These are phyloP conservation scores for Lactifluus echinatus DNA, from an alignment of 768 basidiomycete species.

Conservation along the genomic window DNA sequence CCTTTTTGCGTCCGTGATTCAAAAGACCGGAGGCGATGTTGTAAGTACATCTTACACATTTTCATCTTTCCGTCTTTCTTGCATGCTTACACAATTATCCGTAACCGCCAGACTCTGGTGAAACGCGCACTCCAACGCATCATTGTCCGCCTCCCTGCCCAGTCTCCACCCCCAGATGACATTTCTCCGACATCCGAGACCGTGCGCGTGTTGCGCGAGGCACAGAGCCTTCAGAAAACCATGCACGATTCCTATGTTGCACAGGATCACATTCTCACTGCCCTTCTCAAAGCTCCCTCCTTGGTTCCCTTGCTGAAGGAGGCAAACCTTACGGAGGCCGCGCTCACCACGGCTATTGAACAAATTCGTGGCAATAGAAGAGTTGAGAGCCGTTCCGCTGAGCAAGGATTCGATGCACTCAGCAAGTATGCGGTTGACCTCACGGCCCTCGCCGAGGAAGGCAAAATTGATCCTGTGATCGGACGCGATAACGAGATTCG, in stretches of 20 bases:
- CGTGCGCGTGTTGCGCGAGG: conserved; percentile 62
- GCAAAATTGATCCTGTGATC: conserved; percentile 93
- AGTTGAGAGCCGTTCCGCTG: conserved; percentile 78
- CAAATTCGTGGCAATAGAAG: conserved; percentile 77
- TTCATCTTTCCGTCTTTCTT: neutral
- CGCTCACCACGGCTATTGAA: conserved; percentile 67
- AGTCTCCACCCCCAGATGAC: conserved; percentile 82
- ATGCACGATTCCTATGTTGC: conserved; percentile 91
- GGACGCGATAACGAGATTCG: conserved; percentile 91
- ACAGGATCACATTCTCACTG: conserved; percentile 85
- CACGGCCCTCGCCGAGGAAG: conserved; percentile 80
- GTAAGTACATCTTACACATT: conserved; percentile 35
- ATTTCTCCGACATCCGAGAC: conserved; percentile 49
- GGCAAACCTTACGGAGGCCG: conserved; percentile 57
- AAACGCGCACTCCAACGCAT: conserved; percentile 65
- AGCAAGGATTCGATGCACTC: conserved; percentile 89
- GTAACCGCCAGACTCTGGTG: conserved; percentile 38
- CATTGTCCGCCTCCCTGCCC: conserved; percentile 75
- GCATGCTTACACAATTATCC: neutral
- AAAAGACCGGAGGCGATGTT: conserved; percentile 79
- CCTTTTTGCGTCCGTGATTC: conserved; percentile 69
- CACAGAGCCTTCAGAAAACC: conserved; percentile 67
- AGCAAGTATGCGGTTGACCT: conserved; percentile 84
- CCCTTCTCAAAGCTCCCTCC: conserved; percentile 65
- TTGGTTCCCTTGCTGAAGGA: conserved; percentile 69